Conservation (phyloP, 1,284 basidiomycete genomes). For the Grifola frondosa region DNA sequence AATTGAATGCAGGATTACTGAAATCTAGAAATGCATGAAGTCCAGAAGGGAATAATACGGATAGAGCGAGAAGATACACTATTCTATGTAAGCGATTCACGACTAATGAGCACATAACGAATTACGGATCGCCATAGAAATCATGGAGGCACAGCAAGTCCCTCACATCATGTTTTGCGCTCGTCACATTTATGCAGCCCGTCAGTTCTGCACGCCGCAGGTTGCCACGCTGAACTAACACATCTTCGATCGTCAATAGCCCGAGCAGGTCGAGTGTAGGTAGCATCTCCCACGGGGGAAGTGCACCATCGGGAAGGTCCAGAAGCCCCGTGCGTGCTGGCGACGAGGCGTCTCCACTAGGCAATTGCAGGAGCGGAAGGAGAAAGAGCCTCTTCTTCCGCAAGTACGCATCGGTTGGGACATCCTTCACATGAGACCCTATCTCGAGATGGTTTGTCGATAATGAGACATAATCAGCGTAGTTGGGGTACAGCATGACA, state of each 20-base stretch:
- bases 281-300: slow-evolving; percentile 56
- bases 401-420: slow-evolving; percentile 45
- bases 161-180: slow-evolving; percentile 29
- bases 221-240: slow-evolving; percentile 40
- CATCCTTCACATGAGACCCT: slow-evolving; percentile 71
- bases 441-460: slow-evolving; percentile 85
- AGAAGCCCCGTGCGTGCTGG: slow-evolving; percentile 41
- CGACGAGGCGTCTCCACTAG: slow-evolving; percentile 15
- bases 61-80: too few species aligned
- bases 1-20: too few species aligned
- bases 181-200: slow-evolving; percentile 14
- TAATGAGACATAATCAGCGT: slow-evolving; percentile 61
- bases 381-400: slow-evolving; percentile 65
- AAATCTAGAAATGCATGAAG: too few species aligned
- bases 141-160: slow-evolving; percentile 35
- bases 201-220: slow-evolving; percentile 26
- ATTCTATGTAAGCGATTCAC: too few species aligned
- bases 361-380: slow-evolving; percentile 63
- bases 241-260: slow-evolving; percentile 44
- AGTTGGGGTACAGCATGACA: slow-evolving; percentile 86
- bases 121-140: neutral
- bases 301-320: slow-evolving; percentile 50
- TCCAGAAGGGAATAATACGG: too few species aligned
- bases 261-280: slow-evolving; percentile 75
- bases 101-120: too few species aligned